A percentile compares a stretch with the other conserved stretches of the same genome.
These are phyloP conservation scores for Lactarius pseudohatsudake DNA, from an alignment of 768 basidiomycete genomes.

Conservation along the genomic window DNA sequence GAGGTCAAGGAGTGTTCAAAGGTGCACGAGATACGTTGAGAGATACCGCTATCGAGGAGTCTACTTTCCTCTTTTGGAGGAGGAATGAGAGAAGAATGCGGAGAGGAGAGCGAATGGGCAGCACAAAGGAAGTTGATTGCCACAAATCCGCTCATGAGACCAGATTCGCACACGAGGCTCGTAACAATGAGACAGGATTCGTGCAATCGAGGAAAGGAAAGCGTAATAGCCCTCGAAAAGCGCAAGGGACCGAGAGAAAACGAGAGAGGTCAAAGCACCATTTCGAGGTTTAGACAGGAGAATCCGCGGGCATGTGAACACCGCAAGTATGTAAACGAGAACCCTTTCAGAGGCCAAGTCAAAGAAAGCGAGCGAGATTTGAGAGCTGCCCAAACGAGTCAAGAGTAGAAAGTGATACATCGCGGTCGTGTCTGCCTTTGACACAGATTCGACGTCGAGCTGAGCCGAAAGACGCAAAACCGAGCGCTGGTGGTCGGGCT, in stretches of 20 bases:
- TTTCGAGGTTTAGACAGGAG: background rate
- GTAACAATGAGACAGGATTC: background rate
- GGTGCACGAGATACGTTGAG: background rate
- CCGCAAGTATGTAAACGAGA: background rate
- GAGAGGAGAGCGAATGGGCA: background rate
- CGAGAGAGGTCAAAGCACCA: background rate
- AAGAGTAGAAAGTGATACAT: background rate
- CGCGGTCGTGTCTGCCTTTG: background rate
- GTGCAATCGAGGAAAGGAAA: background rate
- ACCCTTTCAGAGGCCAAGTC: background rate
- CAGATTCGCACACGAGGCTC: slow-evolving; percentile 1
- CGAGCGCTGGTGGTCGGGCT: background rate
- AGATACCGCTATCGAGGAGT: background rate
- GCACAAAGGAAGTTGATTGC: slow-evolving; percentile 1
- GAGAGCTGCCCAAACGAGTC: background rate
- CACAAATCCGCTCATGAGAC: background rate
- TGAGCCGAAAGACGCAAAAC: background rate
- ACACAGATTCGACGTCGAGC: background rate
- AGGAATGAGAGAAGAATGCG: background rate
- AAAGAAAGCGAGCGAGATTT: too few species aligned
- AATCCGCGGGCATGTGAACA: background rate
- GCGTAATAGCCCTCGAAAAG: background rate
- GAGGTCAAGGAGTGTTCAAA: background rate
- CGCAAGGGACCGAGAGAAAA: background rate
- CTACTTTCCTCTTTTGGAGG: background rate